A percentile compares a stretch with the other conserved stretches of the same genome.
Conservation (phyloP, 148 eudicot species). For the Chenopodium formosanum region DNA sequence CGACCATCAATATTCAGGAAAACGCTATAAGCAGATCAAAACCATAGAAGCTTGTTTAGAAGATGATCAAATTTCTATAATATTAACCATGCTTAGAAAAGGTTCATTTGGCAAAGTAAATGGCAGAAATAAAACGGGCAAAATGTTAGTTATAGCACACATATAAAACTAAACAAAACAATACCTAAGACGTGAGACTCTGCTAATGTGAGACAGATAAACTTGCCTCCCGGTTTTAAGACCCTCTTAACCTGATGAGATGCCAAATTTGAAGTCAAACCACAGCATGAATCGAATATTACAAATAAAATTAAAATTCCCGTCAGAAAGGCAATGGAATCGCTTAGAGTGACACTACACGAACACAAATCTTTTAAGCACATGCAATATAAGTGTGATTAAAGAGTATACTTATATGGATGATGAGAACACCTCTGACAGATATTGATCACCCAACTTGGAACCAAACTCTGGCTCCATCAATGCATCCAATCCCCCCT, state of each 20-base stretch:
- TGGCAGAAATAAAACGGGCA: background rate
- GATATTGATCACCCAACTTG: slow-evolving; percentile 67
- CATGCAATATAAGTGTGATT: slow-evolving; percentile 26
- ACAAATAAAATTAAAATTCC: background rate
- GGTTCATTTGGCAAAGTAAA: slow-evolving; percentile 6
- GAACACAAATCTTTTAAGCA: slow-evolving; percentile 23
- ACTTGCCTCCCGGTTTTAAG: slow-evolving; percentile 73
- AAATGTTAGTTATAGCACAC: background rate
- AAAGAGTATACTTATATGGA: slow-evolving; percentile 13
- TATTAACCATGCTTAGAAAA: background rate
- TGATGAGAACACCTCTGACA: slow-evolving; percentile 72
- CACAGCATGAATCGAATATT: background rate
- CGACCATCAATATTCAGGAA: background rate
- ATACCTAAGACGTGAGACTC: slow-evolving; percentile 96
- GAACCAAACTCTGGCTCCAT: slow-evolving; percentile 94
- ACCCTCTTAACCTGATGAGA: slow-evolving; percentile 80
- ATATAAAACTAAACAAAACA: slow-evolving; percentile 12
- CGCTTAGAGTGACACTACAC: background rate
- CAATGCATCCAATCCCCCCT: slow-evolving; percentile 95
- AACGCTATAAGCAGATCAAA: background rate
- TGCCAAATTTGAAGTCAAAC: slow-evolving; percentile 14
- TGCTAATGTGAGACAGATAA: slow-evolving; percentile 81
- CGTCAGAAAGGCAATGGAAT: background rate
- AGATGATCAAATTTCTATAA: background rate
- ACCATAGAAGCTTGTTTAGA: background rate